phyloP scores from a whole-genome alignment of 2,329 filamentous ascomycete species.

The Beauveria sp. region DNA sequence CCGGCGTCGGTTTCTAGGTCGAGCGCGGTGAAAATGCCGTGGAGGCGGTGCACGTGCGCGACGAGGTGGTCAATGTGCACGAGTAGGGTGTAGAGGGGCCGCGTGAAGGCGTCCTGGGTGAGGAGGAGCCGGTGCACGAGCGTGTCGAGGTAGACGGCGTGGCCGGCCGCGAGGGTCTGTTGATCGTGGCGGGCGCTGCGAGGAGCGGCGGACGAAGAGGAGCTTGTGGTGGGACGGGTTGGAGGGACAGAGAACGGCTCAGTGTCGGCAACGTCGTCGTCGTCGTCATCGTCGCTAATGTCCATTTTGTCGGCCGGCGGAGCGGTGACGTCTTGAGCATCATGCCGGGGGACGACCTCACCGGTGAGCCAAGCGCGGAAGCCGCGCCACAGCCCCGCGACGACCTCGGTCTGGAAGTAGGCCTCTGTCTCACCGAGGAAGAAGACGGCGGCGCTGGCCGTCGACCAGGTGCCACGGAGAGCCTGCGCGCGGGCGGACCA shows the following conservation, averaged over 20 bases:
- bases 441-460: slow-evolving; percentile 78
- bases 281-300: neutral
- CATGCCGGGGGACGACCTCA: slow-evolving; percentile 18
- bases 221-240: slow-evolving; percentile 13
- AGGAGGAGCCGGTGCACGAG: slow-evolving; percentile 61
- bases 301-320: neutral
- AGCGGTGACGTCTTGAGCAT: neutral
- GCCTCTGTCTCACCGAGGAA: slow-evolving; percentile 80
- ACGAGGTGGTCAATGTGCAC: slow-evolving; percentile 75
- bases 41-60: slow-evolving; percentile 66
- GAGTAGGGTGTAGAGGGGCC: slow-evolving; percentile 57
- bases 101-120: slow-evolving; percentile 54
- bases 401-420: slow-evolving; percentile 85
- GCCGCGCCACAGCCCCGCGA: slow-evolving; percentile 71
- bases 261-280: neutral
- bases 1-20: slow-evolving; percentile 79
- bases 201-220: slow-evolving; percentile 6
- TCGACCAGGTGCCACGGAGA: slow-evolving; percentile 84
- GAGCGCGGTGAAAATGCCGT: slow-evolving; percentile 66
- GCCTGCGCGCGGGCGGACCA: slow-evolving; percentile 54
- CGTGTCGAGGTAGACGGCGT: slow-evolving; percentile 65
- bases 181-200: slow-evolving; percentile 56
- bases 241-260: slow-evolving; percentile 11
- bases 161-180: slow-evolving; percentile 73
- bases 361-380: slow-evolving; percentile 68